A percentile compares a stretch with the other conserved stretches of the same genome.
Conservation (phyloP, 1,284 basidiomycete species). For the Ustilago cynodontis region DNA sequence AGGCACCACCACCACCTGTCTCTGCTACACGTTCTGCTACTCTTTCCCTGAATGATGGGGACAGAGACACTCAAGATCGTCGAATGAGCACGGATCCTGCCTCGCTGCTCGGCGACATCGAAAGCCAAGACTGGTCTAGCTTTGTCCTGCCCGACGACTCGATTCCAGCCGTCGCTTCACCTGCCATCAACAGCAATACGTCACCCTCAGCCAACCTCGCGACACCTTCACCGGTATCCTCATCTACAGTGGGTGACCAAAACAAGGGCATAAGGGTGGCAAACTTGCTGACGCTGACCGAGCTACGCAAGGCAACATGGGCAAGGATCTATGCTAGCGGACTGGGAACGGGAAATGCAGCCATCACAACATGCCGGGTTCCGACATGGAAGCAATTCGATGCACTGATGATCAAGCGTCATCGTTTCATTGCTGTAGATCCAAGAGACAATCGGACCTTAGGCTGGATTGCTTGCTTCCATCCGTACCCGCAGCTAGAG, state of each 20-base stretch:
- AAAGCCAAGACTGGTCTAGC: slow-evolving; percentile 15
- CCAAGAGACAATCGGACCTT: slow-evolving; percentile 37
- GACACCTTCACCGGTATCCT: slow-evolving; percentile 9
- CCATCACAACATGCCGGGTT: slow-evolving; percentile 21
- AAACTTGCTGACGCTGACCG: slow-evolving; percentile 39
- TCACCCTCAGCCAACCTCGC: slow-evolving; percentile 4
- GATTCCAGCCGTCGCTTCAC: not conserved
- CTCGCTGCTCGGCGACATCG: not conserved
- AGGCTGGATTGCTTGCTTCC: slow-evolving; percentile 43
- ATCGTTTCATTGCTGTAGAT: slow-evolving; percentile 43
- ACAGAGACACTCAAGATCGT: not conserved
- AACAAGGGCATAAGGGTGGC: slow-evolving; percentile 11
- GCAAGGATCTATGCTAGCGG: slow-evolving; percentile 41
- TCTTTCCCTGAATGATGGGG: not conserved
- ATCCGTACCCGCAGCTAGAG: slow-evolving; percentile 17
- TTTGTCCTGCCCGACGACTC: not conserved
- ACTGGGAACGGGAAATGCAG: slow-evolving; percentile 32
- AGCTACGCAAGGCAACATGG: slow-evolving; percentile 51
- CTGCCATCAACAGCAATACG: not conserved
- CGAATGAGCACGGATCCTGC: slow-evolving; percentile 16
- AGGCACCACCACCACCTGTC: too few species aligned
- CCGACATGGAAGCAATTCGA: slow-evolving; percentile 52
- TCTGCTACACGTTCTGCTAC: not conserved
- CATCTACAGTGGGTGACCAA: not conserved
- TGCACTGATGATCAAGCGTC: slow-evolving; percentile 38